A percentile compares a stretch with the other conserved stretches of the same genome.
These are phyloP conservation scores for Apiospora sp. DNA, from an alignment of 2,329 filamentous ascomycete genomes.

Conservation along the genomic window DNA sequence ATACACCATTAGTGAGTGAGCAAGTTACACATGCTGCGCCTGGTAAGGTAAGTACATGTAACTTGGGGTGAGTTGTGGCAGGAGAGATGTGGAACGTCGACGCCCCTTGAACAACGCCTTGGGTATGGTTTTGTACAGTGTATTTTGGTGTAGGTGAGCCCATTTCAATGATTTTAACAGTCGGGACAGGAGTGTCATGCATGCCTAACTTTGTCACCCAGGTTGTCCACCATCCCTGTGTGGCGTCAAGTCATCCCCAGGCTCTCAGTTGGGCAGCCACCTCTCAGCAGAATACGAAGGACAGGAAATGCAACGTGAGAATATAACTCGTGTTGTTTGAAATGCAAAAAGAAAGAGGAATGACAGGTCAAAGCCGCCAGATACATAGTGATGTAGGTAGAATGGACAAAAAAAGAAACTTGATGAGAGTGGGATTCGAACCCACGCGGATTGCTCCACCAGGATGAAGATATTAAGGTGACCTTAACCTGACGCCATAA, in stretches of 20 bases:
- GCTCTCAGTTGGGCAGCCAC: too few relatives aligned
- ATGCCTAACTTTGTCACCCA: too few relatives aligned
- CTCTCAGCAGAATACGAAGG: too few relatives aligned
- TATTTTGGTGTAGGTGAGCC: background rate
- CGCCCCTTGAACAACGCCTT: background rate
- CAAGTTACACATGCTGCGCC: background rate
- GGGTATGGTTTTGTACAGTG: background rate
- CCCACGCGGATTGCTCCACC: slow-evolving; percentile 38
- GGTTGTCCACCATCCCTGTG: too few relatives aligned
- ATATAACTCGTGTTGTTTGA: too few relatives aligned
- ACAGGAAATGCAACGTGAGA: too few relatives aligned
- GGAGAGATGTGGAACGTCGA: background rate
- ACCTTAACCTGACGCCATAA: slow-evolving; percentile 26
- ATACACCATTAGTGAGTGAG: background rate
- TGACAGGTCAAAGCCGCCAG: too few relatives aligned
- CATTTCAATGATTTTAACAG: background rate
- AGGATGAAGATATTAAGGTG: slow-evolving; percentile 23
- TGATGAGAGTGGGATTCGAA: slow-evolving; percentile 43
- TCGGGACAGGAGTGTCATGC: background rate
- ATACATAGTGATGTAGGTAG: too few relatives aligned
- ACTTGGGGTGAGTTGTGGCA: background rate
- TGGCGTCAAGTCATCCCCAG: too few relatives aligned
- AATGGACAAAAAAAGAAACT: background rate
- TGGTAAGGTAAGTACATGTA: background rate
- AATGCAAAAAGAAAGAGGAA: too few relatives aligned